These are phyloP conservation scores for Diplocarpon mali DNA, from an alignment of 2,329 filamentous ascomycete species.

Conservation along the genomic window DNA sequence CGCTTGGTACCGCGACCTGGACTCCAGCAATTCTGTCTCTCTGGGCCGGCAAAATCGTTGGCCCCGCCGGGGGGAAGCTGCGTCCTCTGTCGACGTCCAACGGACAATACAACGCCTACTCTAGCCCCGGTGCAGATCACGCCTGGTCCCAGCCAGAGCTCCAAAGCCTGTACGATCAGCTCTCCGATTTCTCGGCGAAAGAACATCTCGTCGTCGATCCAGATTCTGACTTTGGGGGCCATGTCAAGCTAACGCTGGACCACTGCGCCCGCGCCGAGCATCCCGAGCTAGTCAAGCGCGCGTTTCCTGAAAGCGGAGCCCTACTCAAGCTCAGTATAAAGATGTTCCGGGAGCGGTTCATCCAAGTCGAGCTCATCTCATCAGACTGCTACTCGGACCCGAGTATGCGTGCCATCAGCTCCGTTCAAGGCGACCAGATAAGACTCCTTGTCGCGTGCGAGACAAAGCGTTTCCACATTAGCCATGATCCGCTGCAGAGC, in stretches of 20 bases:
- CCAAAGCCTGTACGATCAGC: conserved; percentile 33
- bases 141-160: conserved; percentile 40
- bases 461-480: conserved; percentile 2
- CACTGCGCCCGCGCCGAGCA: conserved; percentile 2
- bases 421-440: conserved; percentile 1
- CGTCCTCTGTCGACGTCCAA: neutral
- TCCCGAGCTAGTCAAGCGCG: conserved; percentile 16
- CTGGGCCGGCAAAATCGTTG: conserved; percentile 36
- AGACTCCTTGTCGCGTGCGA: conserved; percentile 14
- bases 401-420: conserved; percentile 17
- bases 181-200: conserved; percentile 31
- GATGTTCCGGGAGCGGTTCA: conserved; percentile 9
- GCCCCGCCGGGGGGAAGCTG: conserved; percentile 30
- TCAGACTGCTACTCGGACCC: conserved; percentile 9
- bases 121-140: conserved; percentile 28
- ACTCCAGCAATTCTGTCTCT: conserved; percentile 39
- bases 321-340: conserved; percentile 22
- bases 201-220: conserved; percentile 32
- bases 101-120: conserved; percentile 9
- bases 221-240: conserved; percentile 34
- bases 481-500: conserved; percentile 4
- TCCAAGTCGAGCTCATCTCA: conserved; percentile 12
- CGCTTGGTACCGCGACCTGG: conserved; percentile 38
- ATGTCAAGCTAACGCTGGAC: conserved; percentile 30
- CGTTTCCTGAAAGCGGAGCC: conserved; percentile 32